Conservation (phyloP, 2,329 filamentous ascomycete genomes). For the Pleomassaria siparia region DNA sequence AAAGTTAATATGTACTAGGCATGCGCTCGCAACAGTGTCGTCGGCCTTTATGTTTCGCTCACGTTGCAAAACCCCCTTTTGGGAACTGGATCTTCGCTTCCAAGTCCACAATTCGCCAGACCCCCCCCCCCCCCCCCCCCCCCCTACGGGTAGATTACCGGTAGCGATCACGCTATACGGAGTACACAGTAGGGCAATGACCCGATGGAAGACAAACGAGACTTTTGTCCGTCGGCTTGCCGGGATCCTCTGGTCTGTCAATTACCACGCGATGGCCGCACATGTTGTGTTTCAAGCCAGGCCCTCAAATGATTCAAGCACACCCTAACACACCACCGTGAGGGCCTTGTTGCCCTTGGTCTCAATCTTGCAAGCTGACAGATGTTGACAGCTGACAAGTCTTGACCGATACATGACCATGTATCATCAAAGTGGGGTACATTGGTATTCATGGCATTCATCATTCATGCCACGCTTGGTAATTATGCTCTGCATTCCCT, state of each 20-base stretch:
- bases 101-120: not conserved
- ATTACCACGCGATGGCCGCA: constrained; percentile 2
- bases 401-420: not conserved
- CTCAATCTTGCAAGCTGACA: not conserved
- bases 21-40: not conserved
- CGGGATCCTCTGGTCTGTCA: constrained; percentile 5
- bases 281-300: constrained; percentile 5
- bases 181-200: constrained; percentile 7
- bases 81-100: not conserved
- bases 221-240: constrained; percentile 1
- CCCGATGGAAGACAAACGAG: constrained; percentile 4
- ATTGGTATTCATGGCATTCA: too few species aligned
- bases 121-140: constrained; percentile 2
- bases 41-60: not conserved
- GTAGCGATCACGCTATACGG: constrained; percentile 16
- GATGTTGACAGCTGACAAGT: not conserved
- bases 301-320: constrained; percentile 3
- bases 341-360: not conserved
- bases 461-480: not conserved
- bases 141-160: constrained; percentile 22
- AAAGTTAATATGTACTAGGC: not conserved
- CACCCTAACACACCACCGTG: not conserved
- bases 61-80: not conserved
- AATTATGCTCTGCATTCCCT: constrained; percentile 4
- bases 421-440: not conserved